Conservation (phyloP, 768 basidiomycete genomes). For the Tulasnella sp. region DNA sequence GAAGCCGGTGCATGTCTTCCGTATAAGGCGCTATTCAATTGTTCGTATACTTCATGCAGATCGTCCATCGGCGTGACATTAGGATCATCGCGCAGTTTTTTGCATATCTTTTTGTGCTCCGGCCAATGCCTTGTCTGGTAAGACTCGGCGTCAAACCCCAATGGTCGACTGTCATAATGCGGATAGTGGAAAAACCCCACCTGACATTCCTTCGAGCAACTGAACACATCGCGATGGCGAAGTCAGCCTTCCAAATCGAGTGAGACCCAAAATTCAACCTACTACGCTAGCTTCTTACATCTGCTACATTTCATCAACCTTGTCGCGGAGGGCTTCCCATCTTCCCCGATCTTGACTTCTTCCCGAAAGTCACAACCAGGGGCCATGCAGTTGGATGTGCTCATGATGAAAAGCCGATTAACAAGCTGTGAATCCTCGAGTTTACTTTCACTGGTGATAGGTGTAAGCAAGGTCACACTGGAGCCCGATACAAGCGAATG, state of each 20-base stretch:
- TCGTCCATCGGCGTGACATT: not conserved
- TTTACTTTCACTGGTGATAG: not conserved
- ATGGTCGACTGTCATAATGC: not conserved
- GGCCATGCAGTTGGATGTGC: not conserved
- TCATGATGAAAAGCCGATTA: not conserved
- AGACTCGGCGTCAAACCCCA: not conserved
- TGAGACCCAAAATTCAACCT: not conserved
- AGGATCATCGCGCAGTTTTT: not conserved
- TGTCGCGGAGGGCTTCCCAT: not conserved
- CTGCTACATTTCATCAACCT: not conserved
- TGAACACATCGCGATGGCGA: not conserved
- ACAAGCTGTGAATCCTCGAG: not conserved
- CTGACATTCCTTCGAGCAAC: not conserved
- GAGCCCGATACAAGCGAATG: no score
- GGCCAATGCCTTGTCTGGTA: not conserved
- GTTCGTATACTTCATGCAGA: not conserved
- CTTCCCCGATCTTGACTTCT: not conserved
- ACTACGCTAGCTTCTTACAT: not conserved
- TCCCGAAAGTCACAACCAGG: not conserved
- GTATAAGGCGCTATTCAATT: not conserved
- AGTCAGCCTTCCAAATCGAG: not conserved
- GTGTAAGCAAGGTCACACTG: not conserved
- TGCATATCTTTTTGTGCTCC: not conserved
- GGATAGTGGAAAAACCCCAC: not conserved
- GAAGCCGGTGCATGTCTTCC: slow-evolving; percentile 10